Evolutionary conservation across 257 asterid genomes (phyloP).

Genomic region (Primulina tabacum): DNA sequence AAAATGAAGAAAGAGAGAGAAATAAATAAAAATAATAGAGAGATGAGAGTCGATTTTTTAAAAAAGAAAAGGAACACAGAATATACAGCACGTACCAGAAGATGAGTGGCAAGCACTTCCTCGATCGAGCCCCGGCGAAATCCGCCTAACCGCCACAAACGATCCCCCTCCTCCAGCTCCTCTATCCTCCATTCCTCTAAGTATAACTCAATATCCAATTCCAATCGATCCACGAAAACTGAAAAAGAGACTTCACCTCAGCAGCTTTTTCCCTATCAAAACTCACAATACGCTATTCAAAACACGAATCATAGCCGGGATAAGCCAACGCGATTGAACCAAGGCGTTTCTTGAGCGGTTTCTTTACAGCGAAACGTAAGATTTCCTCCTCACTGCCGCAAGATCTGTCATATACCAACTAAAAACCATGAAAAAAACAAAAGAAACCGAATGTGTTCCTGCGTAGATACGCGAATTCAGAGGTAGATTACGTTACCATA

Average conservation of each 20-base stretch:
- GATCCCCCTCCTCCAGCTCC: conserved; percentile 62
- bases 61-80: conserved; percentile 3
- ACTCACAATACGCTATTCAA: not conserved
- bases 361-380: conserved; percentile 20
- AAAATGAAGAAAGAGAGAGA: conserved; percentile 21
- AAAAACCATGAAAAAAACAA: conserved; percentile 8
- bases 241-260: conserved; percentile 13
- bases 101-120: conserved; percentile 77
- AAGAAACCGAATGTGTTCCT: not conserved
- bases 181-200: conserved; percentile 69
- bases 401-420: conserved; percentile 25
- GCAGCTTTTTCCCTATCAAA: conserved; percentile 5
- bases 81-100: conserved; percentile 51
- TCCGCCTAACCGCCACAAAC: conserved; percentile 90
- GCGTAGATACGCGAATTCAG: not conserved
- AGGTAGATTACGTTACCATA: conserved; percentile 22
- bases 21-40: not conserved
- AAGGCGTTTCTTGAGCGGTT: conserved; percentile 26
- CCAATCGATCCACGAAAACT: conserved; percentile 11
- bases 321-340: conserved; percentile 21
- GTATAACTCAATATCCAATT: conserved; percentile 19
- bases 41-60: too few relatives aligned
- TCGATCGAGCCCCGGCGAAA: conserved; percentile 88
- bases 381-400: conserved; percentile 29
- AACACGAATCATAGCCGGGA: conserved; percentile 1